phyloP scores from a whole-genome alignment of 2,329 filamentous ascomycete species.

The Cladophialophora immunda region DNA sequence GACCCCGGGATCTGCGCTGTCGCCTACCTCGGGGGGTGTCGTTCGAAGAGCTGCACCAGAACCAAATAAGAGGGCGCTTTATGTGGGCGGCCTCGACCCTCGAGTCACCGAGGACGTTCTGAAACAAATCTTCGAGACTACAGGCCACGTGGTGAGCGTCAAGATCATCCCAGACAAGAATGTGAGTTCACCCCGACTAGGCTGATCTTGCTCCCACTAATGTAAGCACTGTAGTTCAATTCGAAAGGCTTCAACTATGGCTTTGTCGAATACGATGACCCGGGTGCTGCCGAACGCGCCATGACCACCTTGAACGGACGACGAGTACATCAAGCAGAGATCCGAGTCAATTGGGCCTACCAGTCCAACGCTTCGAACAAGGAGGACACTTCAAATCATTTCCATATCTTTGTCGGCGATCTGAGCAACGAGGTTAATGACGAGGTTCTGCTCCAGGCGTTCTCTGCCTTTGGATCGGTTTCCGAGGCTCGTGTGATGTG shows the following conservation, averaged over 20 bases:
- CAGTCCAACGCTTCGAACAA: slow-evolving; percentile 94
- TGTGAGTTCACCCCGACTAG: slow-evolving; percentile 66
- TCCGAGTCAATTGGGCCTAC: slow-evolving; percentile 99
- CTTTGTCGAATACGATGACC: slow-evolving; percentile 98
- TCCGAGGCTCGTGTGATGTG: slow-evolving; percentile 99
- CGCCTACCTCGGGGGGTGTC: slow-evolving; percentile 83
- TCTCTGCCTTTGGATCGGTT: slow-evolving; percentile 93
- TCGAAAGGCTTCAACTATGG: slow-evolving; percentile 99
- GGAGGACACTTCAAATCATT: slow-evolving; percentile 97
- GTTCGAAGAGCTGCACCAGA: slow-evolving; percentile 91
- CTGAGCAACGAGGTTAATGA: slow-evolving; percentile 99
- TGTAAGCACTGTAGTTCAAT: slow-evolving; percentile 58
- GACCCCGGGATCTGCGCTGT: slow-evolving; percentile 82
- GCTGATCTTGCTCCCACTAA: background rate
- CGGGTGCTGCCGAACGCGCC: slow-evolving; percentile 91
- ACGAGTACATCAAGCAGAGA: slow-evolving; percentile 95
- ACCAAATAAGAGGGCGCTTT: slow-evolving; percentile 97
- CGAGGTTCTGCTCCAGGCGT: slow-evolving; percentile 90
- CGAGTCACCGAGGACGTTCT: slow-evolving; percentile 95
- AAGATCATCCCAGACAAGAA: slow-evolving; percentile 99
- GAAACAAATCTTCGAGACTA: slow-evolving; percentile 98
- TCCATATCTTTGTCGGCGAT: slow-evolving; percentile 98
- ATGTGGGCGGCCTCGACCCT: slow-evolving; percentile 93
- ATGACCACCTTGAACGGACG: slow-evolving; percentile 97
- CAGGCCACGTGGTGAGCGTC: slow-evolving; percentile 96